Conservation (phyloP, 441 rosid genomes). For the Populus trichocarpa region DNA sequence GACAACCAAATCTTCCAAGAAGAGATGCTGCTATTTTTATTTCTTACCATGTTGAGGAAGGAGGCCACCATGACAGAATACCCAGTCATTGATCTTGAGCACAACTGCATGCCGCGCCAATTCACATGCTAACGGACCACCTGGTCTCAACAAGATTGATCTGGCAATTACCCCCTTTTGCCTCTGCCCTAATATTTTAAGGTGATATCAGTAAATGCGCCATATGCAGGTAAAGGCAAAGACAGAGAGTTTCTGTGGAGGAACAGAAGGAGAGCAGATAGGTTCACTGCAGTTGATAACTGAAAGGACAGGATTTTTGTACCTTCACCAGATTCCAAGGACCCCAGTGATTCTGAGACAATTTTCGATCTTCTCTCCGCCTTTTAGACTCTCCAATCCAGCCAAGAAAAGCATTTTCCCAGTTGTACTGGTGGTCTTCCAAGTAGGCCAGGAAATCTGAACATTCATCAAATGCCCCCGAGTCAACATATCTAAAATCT, state of each 20-base stretch:
- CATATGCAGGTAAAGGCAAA: neutral
- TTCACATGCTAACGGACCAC: slow-evolving; percentile 78
- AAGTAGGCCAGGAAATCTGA: slow-evolving; percentile 63
- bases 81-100: slow-evolving; percentile 81
- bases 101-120: slow-evolving; percentile 69
- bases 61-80: slow-evolving; percentile 95
- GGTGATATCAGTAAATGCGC: slow-evolving; percentile 26
- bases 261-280: neutral
- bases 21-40: neutral
- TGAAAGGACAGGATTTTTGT: slow-evolving; percentile 19
- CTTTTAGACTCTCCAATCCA: slow-evolving; percentile 53
- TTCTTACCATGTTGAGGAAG: slow-evolving; percentile 85
- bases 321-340: slow-evolving; percentile 85
- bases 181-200: slow-evolving; percentile 80
- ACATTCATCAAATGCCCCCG: slow-evolving; percentile 79
- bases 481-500: slow-evolving; percentile 79
- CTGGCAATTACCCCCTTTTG: slow-evolving; percentile 91
- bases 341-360: slow-evolving; percentile 58
- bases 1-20: slow-evolving; percentile 12
- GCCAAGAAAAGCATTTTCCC: slow-evolving; percentile 67
- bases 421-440: slow-evolving; percentile 45
- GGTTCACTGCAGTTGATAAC: neutral
- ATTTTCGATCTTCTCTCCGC: slow-evolving; percentile 45
- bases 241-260: neutral
- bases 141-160: slow-evolving; percentile 74